Evolutionary conservation across 148 eudicot species (phyloP).

Genomic region (Cornus florida): DNA sequence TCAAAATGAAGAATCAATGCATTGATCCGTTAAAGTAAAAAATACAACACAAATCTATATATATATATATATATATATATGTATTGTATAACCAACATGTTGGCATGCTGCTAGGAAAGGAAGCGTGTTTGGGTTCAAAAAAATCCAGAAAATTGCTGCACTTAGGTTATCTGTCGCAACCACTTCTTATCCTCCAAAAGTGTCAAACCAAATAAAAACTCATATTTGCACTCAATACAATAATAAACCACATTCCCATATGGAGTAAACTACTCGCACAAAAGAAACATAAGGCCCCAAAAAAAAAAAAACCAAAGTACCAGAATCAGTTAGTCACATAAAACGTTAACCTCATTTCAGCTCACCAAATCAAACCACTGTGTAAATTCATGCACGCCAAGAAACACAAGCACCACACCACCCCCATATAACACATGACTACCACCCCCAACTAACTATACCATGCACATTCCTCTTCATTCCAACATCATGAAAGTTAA

Average conservation of each 20-base stretch:
- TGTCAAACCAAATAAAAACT: not conserved
- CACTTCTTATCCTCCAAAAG: slow-evolving; percentile 18
- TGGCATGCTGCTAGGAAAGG: too few relatives aligned
- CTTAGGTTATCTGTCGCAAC: slow-evolving; percentile 30
- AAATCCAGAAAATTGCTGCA: not conserved
- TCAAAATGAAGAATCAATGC: too few relatives aligned
- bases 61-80: too few relatives aligned
- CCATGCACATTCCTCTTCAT: slow-evolving; percentile 24
- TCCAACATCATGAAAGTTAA: slow-evolving; percentile 36
- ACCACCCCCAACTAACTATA: slow-evolving; percentile 25
- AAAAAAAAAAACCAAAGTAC: not conserved
- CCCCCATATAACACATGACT: slow-evolving; percentile 52
- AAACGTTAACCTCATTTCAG: slow-evolving; percentile 34
- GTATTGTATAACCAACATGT: too few relatives aligned
- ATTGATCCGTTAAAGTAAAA: too few relatives aligned
- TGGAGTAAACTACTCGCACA: too few relatives aligned
- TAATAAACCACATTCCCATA: not conserved
- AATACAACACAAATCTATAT: too few relatives aligned
- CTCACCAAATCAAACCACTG: slow-evolving; percentile 68
- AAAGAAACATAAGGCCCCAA: not conserved
- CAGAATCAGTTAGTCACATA: not conserved
- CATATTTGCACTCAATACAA: slow-evolving; percentile 19
- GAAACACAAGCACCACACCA: slow-evolving; percentile 25
- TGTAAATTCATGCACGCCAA: slow-evolving; percentile 47
- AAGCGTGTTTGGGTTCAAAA: too few relatives aligned